These are phyloP conservation scores for Sonneratia alba DNA, from an alignment of 345 rosid species.

Conservation along the genomic window DNA sequence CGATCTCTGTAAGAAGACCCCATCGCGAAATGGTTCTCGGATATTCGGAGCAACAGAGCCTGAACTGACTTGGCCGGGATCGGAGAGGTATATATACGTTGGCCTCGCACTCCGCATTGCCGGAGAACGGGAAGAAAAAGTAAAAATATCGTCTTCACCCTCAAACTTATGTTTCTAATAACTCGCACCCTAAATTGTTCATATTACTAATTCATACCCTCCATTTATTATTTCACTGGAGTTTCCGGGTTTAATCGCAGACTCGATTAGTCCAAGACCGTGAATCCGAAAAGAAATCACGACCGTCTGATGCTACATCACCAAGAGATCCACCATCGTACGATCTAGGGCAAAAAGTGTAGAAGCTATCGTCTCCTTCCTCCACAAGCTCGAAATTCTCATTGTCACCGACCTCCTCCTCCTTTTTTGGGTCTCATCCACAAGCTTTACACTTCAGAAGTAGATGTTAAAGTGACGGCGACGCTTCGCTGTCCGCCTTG, in stretches of 20 bases:
- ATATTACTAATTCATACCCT: neutral
- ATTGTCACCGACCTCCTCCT: neutral
- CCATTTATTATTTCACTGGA: neutral
- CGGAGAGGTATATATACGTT: neutral
- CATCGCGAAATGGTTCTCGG: constrained; percentile 23
- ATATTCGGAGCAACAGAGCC: neutral
- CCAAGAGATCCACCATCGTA: constrained; percentile 26
- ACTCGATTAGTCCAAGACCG: neutral
- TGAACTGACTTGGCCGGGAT: neutral
- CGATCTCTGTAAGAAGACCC: constrained; percentile 62
- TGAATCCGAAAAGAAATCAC: neutral
- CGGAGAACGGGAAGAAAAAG: neutral
- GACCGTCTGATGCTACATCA: constrained; percentile 14
- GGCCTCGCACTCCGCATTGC: neutral
- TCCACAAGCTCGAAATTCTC: neutral
- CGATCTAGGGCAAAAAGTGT: constrained; percentile 28
- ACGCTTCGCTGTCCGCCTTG: constrained; percentile 51
- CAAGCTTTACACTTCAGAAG: neutral
- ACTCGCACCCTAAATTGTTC: neutral
- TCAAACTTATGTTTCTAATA: neutral
- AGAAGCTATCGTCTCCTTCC: constrained; percentile 16
- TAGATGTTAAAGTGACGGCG: constrained; percentile 64
- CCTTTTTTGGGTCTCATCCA: neutral
- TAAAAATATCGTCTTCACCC: neutral
- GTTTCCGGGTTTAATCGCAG: no score